Percentiles rank a stretch among this genome's conserved stretches.
Evolutionary conservation across 805 yeast genomes (phyloP).

Genomic region (Scheffersomyces stipitis): DNA sequence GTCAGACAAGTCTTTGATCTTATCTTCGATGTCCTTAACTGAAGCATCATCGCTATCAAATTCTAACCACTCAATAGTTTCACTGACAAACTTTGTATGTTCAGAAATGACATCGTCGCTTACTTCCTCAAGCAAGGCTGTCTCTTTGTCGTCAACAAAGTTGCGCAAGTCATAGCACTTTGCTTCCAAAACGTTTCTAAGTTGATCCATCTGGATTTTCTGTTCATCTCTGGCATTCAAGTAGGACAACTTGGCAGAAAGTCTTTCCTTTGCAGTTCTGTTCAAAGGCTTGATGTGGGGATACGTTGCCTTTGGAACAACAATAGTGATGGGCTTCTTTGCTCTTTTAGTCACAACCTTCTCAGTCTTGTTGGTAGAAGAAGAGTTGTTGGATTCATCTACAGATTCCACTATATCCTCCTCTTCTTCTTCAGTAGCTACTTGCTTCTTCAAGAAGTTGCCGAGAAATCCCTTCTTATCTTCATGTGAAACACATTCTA

Average conservation of each 20-base stretch:
- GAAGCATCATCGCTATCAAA: slow-evolving; percentile 59
- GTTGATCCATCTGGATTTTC: slow-evolving; percentile 53
- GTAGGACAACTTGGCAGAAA: slow-evolving; percentile 48
- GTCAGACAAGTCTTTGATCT: slow-evolving; percentile 17
- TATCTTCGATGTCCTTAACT: slow-evolving; percentile 24
- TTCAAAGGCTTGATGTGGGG: slow-evolving; percentile 32
- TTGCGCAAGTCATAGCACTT: slow-evolving; percentile 69
- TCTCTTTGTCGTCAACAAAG: slow-evolving; percentile 54
- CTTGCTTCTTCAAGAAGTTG: slow-evolving; percentile 22
- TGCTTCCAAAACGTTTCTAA: slow-evolving; percentile 69
- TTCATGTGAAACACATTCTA: slow-evolving; percentile 37
- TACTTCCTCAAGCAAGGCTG: slow-evolving; percentile 32
- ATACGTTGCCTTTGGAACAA: slow-evolving; percentile 50
- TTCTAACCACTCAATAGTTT: slow-evolving; percentile 75
- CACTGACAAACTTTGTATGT: slow-evolving; percentile 35
- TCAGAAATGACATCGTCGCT: slow-evolving; percentile 35
- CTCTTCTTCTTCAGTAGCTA: slow-evolving; percentile 20
- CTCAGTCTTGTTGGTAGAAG: slow-evolving; percentile 16
- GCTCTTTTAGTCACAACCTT: slow-evolving; percentile 19
- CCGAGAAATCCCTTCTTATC: slow-evolving; percentile 22
- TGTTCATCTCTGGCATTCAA: slow-evolving; percentile 57
- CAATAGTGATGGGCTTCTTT: slow-evolving; percentile 22
- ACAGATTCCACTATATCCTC: slow-evolving; percentile 12
- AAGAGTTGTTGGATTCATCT: slow-evolving; percentile 5
- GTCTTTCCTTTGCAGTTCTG: slow-evolving; percentile 40